These are phyloP conservation scores for Madurella fahalii DNA, from an alignment of 2,329 filamentous ascomycete genomes.

Conservation along the genomic window DNA sequence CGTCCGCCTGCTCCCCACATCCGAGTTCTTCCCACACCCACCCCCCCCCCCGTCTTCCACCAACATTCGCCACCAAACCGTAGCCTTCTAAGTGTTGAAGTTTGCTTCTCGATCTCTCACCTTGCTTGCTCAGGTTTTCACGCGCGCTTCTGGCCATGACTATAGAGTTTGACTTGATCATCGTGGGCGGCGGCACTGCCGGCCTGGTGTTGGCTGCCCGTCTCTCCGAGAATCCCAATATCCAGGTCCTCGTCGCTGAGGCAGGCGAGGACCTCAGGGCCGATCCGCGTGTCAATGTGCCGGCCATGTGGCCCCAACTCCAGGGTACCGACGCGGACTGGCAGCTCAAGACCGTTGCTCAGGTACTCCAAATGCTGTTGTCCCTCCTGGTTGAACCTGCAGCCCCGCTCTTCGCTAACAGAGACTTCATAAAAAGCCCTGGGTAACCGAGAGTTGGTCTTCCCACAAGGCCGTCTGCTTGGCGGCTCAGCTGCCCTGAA, in stretches of 20 bases:
- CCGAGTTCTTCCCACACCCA: no score
- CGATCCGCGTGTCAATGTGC: constrained; percentile 34
- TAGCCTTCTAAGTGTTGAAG: no score
- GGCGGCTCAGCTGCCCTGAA: constrained; percentile 31
- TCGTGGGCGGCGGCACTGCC: constrained; percentile 28
- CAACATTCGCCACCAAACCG: no score
- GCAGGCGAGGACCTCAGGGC: constrained; percentile 32
- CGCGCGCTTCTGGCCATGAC: neutral
- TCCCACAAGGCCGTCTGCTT: constrained; percentile 28
- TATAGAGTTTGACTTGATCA: constrained; percentile 36
- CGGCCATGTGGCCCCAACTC: constrained; percentile 33
- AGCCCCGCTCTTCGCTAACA: neutral
- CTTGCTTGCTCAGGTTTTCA: no score
- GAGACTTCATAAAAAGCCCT: constrained; percentile 16
- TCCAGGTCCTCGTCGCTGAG: constrained; percentile 37
- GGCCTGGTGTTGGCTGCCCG: constrained; percentile 44
- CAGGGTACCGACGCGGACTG: constrained; percentile 36
- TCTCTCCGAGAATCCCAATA: constrained; percentile 35
- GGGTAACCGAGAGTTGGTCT: constrained; percentile 31
- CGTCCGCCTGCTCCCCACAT: no score
- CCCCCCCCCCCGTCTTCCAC: no score
- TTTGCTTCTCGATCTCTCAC: no score
- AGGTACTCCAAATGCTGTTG: constrained; percentile 22
- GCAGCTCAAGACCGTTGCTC: constrained; percentile 35
- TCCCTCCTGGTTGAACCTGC: no score